Evolutionary conservation across 768 basidiomycete genomes (phyloP).

Genomic region (Lyophyllum semitale): DNA sequence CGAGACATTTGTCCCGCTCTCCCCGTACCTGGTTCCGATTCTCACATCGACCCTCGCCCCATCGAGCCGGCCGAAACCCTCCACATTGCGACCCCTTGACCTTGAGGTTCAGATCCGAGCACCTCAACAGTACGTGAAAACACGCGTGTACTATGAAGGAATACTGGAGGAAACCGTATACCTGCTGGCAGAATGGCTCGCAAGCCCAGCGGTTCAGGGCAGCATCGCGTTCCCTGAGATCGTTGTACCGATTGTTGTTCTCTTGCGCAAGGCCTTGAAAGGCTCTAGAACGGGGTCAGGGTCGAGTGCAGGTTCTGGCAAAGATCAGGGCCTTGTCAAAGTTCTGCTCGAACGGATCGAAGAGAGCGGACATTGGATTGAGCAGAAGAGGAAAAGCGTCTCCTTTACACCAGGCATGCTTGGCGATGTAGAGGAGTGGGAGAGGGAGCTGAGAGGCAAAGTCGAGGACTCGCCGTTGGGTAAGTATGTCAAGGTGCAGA

Average conservation of each 20-base stretch:
- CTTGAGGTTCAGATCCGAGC: slow-evolving; percentile 85
- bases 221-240: slow-evolving; percentile 96
- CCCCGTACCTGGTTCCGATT: slow-evolving; percentile 86
- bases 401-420: slow-evolving; percentile 75
- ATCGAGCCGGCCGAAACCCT: slow-evolving; percentile 74
- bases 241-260: slow-evolving; percentile 72
- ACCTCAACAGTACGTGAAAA: slow-evolving; percentile 87
- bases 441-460: slow-evolving; percentile 54
- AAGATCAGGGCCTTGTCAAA: slow-evolving; percentile 69
- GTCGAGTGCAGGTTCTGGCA: slow-evolving; percentile 34
- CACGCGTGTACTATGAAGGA: slow-evolving; percentile 81
- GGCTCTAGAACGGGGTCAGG: slow-evolving; percentile 42
- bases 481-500: slow-evolving; percentile 79
- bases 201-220: slow-evolving; percentile 67
- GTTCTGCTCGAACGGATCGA: slow-evolving; percentile 85
- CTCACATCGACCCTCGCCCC: slow-evolving; percentile 72
- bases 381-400: slow-evolving; percentile 67
- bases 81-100: slow-evolving; percentile 87
- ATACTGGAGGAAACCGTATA: slow-evolving; percentile 81
- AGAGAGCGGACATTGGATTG: slow-evolving; percentile 79
- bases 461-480: slow-evolving; percentile 76
- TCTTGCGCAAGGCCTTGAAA: slow-evolving; percentile 77
- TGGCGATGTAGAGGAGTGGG: slow-evolving; percentile 73
- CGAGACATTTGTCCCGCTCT: slow-evolving; percentile 82
- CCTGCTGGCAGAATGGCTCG: slow-evolving; percentile 81